phyloP scores from a whole-genome alignment of 1,284 basidiomycete species.

The Athelia psychrophila region DNA sequence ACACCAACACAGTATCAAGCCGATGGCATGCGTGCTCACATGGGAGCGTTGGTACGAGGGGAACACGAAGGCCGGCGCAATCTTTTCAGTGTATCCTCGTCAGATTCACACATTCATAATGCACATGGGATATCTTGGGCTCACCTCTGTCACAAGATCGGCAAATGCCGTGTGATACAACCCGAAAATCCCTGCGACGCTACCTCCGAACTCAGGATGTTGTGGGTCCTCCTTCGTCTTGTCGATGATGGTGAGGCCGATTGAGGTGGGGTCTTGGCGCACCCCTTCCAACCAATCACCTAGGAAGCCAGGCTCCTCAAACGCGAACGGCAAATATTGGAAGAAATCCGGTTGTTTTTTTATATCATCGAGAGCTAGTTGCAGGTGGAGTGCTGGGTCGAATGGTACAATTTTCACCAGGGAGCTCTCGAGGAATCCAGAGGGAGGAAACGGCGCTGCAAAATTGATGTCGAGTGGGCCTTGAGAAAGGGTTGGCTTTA shows the following conservation, averaged over 20 bases:
- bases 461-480: constrained; percentile 28
- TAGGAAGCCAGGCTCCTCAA: constrained; percentile 13
- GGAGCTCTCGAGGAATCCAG: constrained; percentile 28
- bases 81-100: too few relatives aligned
- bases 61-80: constrained; percentile 40
- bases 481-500: constrained; percentile 9
- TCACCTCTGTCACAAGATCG: constrained; percentile 35
- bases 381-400: constrained; percentile 29
- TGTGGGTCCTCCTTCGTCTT: constrained; percentile 26
- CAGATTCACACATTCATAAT: too few relatives aligned
- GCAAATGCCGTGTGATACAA: constrained; percentile 26
- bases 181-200: constrained; percentile 40
- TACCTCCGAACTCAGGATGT: constrained; percentile 9
- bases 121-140: too few relatives aligned
- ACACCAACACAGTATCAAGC: constrained; percentile 44
- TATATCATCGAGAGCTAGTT: constrained; percentile 22
- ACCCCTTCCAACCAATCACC: constrained; percentile 5
- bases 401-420: constrained; percentile 40
- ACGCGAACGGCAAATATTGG: not conserved
- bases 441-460: constrained; percentile 25
- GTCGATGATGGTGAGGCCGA: constrained; percentile 37
- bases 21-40: constrained; percentile 44
- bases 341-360: not conserved
- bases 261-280: constrained; percentile 8
- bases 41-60: constrained; percentile 45